These are phyloP conservation scores for Ogataea minuta DNA, from an alignment of 805 yeast species.

Conservation along the genomic window DNA sequence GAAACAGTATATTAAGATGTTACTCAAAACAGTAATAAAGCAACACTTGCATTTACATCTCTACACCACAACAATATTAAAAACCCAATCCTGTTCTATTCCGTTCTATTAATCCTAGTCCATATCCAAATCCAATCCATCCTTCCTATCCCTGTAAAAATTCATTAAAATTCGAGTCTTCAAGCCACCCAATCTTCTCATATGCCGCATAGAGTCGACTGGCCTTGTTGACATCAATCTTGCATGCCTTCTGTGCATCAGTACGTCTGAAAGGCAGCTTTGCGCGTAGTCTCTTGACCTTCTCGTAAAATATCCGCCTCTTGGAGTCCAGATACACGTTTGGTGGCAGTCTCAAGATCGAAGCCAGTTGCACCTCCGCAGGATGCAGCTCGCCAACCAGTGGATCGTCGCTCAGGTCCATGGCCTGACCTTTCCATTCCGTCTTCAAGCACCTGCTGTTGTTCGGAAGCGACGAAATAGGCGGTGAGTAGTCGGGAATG, in stretches of 20 bases:
- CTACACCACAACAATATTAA: neutral
- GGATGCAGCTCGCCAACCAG: slow-evolving; percentile 75
- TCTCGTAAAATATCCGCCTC: slow-evolving; percentile 84
- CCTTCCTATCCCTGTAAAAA: slow-evolving; percentile 17
- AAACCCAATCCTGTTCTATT: neutral
- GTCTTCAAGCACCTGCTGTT: slow-evolving; percentile 73
- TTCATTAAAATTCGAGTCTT: slow-evolving; percentile 61
- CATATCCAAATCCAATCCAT: neutral
- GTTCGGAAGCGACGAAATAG: slow-evolving; percentile 61
- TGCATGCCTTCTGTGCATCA: slow-evolving; percentile 96
- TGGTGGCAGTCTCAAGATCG: slow-evolving; percentile 85
- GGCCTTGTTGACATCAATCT: slow-evolving; percentile 96
- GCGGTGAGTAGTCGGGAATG: slow-evolving; percentile 83
- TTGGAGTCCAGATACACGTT: slow-evolving; percentile 77
- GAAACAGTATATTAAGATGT: neutral
- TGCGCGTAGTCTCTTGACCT: slow-evolving; percentile 68
- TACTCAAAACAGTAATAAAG: slow-evolving; percentile 5
- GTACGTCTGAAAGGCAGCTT: slow-evolving; percentile 89
- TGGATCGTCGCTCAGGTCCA: slow-evolving; percentile 84
- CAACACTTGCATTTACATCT: slow-evolving; percentile 1
- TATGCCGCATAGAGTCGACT: slow-evolving; percentile 86
- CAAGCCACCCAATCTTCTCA: slow-evolving; percentile 89
- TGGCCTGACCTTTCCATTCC: slow-evolving; percentile 98
- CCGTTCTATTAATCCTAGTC: neutral
- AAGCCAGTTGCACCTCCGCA: slow-evolving; percentile 83